Conservation (phyloP, 2,329 filamentous ascomycete genomes). For the Sarocladiaceae sp. region DNA sequence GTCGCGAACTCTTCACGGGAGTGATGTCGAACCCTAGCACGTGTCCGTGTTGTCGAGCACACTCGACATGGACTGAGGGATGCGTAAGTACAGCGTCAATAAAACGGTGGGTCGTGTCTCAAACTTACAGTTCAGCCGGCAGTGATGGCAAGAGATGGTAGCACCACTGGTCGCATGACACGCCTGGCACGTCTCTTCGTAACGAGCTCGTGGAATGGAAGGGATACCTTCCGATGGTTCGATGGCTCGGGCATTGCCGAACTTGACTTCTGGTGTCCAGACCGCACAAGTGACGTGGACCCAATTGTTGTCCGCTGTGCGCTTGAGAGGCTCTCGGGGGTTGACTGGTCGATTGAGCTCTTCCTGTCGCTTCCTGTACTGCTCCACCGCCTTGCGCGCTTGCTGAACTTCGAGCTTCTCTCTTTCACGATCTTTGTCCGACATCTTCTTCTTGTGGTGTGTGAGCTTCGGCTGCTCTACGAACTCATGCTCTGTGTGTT, state of each 20-base stretch:
- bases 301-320: slow-evolving; percentile 96
- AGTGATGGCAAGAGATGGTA: slow-evolving; percentile 76
- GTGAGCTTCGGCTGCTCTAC: slow-evolving; percentile 58
- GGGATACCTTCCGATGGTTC: slow-evolving; percentile 87
- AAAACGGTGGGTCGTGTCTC: background rate
- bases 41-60: slow-evolving; percentile 78
- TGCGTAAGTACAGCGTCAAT: slow-evolving; percentile 3
- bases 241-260: slow-evolving; percentile 74
- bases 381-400: slow-evolving; percentile 70
- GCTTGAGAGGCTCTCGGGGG: slow-evolving; percentile 86
- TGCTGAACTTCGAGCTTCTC: slow-evolving; percentile 82
- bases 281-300: slow-evolving; percentile 90
- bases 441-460: slow-evolving; percentile 73
- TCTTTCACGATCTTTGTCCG: slow-evolving; percentile 83
- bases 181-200: slow-evolving; percentile 73
- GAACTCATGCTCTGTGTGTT: slow-evolving; percentile 74
- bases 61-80: slow-evolving; percentile 72
- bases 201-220: slow-evolving; percentile 66
- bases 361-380: slow-evolving; percentile 75
- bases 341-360: slow-evolving; percentile 75
- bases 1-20: slow-evolving; percentile 81
- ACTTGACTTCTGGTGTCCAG: slow-evolving; percentile 89
- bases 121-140: slow-evolving; percentile 45
- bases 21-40: slow-evolving; percentile 83
- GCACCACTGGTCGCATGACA: slow-evolving; percentile 74